Percentiles rank a stretch among this genome's conserved stretches.
phyloP scores from a whole-genome alignment of 2,329 filamentous ascomycete genomes.

The Neofusicoccum laricinum region DNA sequence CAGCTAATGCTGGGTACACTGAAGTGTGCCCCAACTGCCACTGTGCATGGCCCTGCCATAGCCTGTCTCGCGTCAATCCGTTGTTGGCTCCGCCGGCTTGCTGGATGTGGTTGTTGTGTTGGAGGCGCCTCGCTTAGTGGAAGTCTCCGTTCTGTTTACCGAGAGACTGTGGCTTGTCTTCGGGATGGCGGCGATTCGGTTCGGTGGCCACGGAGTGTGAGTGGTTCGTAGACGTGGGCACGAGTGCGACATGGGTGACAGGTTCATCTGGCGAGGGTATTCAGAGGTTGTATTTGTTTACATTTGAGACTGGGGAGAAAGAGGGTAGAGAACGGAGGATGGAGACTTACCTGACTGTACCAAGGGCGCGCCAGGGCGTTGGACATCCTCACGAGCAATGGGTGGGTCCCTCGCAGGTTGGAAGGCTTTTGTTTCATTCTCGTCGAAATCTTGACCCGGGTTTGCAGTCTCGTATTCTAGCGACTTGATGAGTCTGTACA shows the following conservation, averaged over 20 bases:
- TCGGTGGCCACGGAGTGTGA: not conserved
- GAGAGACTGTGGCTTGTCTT: too few species aligned
- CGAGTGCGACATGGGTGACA: not conserved
- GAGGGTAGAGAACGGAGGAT: not conserved
- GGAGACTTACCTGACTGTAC: not conserved
- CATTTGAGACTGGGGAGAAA: too few species aligned
- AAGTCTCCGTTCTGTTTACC: not conserved
- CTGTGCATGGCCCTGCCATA: too few species aligned
- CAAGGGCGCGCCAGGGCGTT: not conserved
- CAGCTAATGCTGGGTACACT: too few species aligned
- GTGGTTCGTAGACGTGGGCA: not conserved
- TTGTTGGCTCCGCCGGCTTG: too few species aligned
- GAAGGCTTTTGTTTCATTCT: slow-evolving; percentile 16
- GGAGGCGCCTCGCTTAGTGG: not conserved
- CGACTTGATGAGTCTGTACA: slow-evolving; percentile 40
- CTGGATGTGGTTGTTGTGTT: too few species aligned
- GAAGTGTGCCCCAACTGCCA: too few species aligned
- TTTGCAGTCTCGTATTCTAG: slow-evolving; percentile 43
- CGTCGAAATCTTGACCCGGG: slow-evolving; percentile 38
- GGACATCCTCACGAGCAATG: not conserved
- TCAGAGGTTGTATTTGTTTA: not conserved
- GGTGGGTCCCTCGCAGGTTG: not conserved
- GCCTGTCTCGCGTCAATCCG: too few species aligned
- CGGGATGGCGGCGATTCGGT: too few species aligned
- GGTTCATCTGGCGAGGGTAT: not conserved